Evolutionary conservation across 225 moss, liverwort and hornwort genomes (phyloP).

Genomic region (Marchantia paleacea): DNA sequence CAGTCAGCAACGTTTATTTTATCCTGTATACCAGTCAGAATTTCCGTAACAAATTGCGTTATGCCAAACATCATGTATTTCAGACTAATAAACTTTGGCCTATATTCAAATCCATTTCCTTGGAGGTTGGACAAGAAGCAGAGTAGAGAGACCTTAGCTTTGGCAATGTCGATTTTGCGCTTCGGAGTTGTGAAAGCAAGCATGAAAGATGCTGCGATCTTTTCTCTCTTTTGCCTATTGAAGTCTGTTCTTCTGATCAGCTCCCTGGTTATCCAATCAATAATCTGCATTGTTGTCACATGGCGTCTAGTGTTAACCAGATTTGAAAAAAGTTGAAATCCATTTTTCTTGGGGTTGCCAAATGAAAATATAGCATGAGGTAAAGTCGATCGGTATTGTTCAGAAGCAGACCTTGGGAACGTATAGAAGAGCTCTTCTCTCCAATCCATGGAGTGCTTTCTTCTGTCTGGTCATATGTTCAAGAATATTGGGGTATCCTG

Average conservation of each 20-base stretch:
- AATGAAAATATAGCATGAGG: neutral
- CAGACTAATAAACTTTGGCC: too few relatives aligned
- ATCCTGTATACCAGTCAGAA: constrained; percentile 27
- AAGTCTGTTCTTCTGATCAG: constrained; percentile 48
- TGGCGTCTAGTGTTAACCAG: neutral
- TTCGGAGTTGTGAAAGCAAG: constrained; percentile 39
- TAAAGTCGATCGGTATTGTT: neutral
- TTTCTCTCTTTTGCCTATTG: constrained; percentile 46
- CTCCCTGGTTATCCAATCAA: constrained; percentile 61
- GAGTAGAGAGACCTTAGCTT: constrained; percentile 1
- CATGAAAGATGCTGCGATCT: constrained; percentile 57
- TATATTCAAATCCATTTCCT: too few relatives aligned
- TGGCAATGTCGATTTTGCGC: neutral
- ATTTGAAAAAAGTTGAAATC: neutral
- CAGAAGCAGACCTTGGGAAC: constrained; percentile 53
- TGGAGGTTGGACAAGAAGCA: neutral
- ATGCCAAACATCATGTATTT: too few relatives aligned
- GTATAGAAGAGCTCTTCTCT: constrained; percentile 48
- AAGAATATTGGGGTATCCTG: constrained; percentile 44
- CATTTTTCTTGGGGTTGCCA: neutral
- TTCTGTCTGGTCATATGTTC: constrained; percentile 57
- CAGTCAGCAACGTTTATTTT: constrained; percentile 55
- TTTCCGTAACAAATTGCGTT: too few relatives aligned
- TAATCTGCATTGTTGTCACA: constrained; percentile 31
- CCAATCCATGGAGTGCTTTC: constrained; percentile 50